Base-by-base conservation (phyloP, 2,329 filamentous ascomycete genomes). In the Monilinia laxa region DNA sequence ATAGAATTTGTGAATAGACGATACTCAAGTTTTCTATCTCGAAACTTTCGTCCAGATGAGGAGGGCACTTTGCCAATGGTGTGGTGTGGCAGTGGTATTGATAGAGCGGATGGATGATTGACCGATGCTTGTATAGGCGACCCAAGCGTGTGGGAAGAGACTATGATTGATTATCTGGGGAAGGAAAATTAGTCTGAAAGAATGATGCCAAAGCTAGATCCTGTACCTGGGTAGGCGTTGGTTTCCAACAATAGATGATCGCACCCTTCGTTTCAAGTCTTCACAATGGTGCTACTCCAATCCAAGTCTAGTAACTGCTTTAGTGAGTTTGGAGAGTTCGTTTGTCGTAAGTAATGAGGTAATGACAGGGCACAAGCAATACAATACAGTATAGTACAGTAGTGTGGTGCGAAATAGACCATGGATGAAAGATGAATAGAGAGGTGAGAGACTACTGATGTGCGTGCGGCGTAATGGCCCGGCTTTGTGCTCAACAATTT, bases 111-210 rank as follows among this genome's bases (percentile, higher is more conserved):
- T 25, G 64, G 57, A 62, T 35, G 49, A 54, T 54, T 35, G 57
- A 66, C 28, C 31, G 66, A 71, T 68, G 72, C 71, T 73, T 73
- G 71, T 66, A 64, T 71, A 71, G 70, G 69, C 70, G 71, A 74
- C 69, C 72, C 71, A 73, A 64, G 69, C 57, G 65, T 45, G 63
- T 63, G 72, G 73, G 69, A 71, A 64, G 20, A 47, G 68, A 62
- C 71, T 71, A 70, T 62, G 25, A 65, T 49, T 68, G 69, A 16
- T 60, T 69, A 68, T 71, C 58, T 62, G 55, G 57, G 71, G 69
- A 65, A 49, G 59, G 42, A 66, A 64, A 65, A 38, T 54, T 67
- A 67, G 66, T 67, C 62, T 66, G 1, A 31, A 35, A 28, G 4
- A 58, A 59, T 58, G 54, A 59, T 51, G 62, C 53, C 62, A 64